Conservation (phyloP, 768 basidiomycete genomes). For the Heimioporus sp. region DNA sequence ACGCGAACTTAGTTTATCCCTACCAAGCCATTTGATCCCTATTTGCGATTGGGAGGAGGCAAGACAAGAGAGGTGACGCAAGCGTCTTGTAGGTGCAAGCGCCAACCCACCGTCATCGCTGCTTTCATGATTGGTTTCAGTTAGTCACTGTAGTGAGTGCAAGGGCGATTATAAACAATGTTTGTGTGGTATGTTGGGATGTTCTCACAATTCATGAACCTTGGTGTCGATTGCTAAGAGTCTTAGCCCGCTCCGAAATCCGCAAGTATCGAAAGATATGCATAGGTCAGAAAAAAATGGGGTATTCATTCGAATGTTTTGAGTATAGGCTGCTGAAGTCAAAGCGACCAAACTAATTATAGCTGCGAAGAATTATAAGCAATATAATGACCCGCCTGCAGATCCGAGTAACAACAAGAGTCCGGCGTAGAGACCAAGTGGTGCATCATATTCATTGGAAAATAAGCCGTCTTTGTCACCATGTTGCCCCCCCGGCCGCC, state of each 20-base stretch:
- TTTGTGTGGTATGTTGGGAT: no score
- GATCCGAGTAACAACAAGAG: conserved; percentile 19
- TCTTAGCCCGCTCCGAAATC: conserved; percentile 11
- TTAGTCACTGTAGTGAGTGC: no score
- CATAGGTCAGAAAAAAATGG: conserved; percentile 3
- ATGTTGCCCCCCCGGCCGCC: conserved; percentile 55
- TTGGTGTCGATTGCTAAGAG: no score
- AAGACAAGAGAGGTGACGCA: no score
- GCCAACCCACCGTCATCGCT: no score
- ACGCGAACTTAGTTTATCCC: no score
- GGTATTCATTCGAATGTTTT: conserved; percentile 17
- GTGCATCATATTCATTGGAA: conserved; percentile 8
- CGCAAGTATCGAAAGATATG: background rate
- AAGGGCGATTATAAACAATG: no score
- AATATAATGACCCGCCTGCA: conserved; percentile 32
- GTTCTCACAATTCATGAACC: no score
- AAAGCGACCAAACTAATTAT: conserved; percentile 17
- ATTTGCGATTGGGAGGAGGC: no score
- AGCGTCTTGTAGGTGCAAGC: no score
- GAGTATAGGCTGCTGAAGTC: conserved; percentile 5
- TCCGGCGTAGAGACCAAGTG: conserved; percentile 16
- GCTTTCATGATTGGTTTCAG: no score
- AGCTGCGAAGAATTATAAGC: conserved; percentile 6
- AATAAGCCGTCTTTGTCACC: conserved; percentile 20
- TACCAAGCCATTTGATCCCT: no score